Conservation (phyloP, 129 eudicot species). For the Ambrosia artemisiifolia region DNA sequence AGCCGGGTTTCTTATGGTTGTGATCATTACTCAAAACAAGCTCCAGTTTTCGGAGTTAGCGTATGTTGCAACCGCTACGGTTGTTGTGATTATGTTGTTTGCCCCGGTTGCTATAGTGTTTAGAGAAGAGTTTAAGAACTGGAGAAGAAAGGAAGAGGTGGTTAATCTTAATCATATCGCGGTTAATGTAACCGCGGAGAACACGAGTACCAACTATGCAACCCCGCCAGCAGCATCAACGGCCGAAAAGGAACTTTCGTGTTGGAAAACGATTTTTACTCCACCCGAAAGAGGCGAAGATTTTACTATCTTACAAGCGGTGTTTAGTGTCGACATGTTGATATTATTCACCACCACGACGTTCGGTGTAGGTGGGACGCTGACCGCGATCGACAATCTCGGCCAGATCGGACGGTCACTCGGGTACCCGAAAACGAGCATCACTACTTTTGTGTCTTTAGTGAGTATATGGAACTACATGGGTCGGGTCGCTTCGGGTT, state of each 20-base stretch:
- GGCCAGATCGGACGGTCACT: constrained; percentile 82
- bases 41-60: constrained; percentile 29
- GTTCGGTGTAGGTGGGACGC: constrained; percentile 70
- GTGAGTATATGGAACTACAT: constrained; percentile 87
- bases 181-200: constrained; percentile 29
- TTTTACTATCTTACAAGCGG: constrained; percentile 66
- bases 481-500: constrained; percentile 70
- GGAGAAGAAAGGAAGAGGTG: constrained; percentile 25
- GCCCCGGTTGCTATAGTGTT: constrained; percentile 50
- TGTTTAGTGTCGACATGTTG: constrained; percentile 74
- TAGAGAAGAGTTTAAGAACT: constrained; percentile 43
- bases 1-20: constrained; percentile 76
- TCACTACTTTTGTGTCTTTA: constrained; percentile 64
- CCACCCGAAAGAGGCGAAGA: constrained; percentile 83
- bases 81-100: constrained; percentile 51
- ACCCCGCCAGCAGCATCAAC: background rate
- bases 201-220: background rate
- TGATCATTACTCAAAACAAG: constrained; percentile 52
- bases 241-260: constrained; percentile 34
- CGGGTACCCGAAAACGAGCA: constrained; percentile 56
- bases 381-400: constrained; percentile 77
- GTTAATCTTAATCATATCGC: background rate
- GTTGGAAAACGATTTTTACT: constrained; percentile 38
- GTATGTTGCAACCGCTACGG: constrained; percentile 32
- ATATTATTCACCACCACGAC: constrained; percentile 56